These are phyloP conservation scores for Infundibulicybe gibba DNA, from an alignment of 768 basidiomycete genomes.

Conservation along the genomic window DNA sequence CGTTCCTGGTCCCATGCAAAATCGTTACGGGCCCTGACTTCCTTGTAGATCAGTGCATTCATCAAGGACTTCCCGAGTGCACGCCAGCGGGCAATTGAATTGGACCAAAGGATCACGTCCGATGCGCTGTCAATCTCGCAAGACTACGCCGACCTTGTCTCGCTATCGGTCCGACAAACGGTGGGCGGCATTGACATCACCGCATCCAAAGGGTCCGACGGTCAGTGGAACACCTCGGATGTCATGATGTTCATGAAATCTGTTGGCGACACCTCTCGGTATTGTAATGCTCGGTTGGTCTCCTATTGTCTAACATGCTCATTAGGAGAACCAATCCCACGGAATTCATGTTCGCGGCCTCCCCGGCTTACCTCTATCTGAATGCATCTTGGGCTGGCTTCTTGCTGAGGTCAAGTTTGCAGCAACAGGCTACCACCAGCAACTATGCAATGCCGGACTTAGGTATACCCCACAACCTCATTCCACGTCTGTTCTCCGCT, in stretches of 20 bases:
- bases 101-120: slow-evolving; percentile 43
- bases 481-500: no score
- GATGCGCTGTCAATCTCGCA: slow-evolving; percentile 46
- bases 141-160: slow-evolving; percentile 47
- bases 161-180: slow-evolving; percentile 51
- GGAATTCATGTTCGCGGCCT: no score
- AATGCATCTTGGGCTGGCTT: no score
- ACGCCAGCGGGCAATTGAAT: slow-evolving; percentile 34
- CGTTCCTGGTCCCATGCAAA: slow-evolving; percentile 3
- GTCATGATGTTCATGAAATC: slow-evolving; percentile 57
- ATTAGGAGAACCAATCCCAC: slow-evolving; percentile 39
- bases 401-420: no score
- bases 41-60: slow-evolving; percentile 33
- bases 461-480: no score
- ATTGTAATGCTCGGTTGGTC: background rate
- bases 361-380: no score
- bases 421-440: no score
- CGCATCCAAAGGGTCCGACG: slow-evolving; percentile 39
- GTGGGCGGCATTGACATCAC: slow-evolving; percentile 54
- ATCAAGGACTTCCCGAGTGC: slow-evolving; percentile 42
- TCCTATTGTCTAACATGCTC: background rate
- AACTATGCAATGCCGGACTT: no score
- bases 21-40: background rate
- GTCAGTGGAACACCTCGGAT: slow-evolving; percentile 48
- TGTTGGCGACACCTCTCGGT: slow-evolving; percentile 8